Base-by-base conservation (phyloP, 2,329 filamentous ascomycete genomes). In the Microsporum ferrugineum region DNA sequence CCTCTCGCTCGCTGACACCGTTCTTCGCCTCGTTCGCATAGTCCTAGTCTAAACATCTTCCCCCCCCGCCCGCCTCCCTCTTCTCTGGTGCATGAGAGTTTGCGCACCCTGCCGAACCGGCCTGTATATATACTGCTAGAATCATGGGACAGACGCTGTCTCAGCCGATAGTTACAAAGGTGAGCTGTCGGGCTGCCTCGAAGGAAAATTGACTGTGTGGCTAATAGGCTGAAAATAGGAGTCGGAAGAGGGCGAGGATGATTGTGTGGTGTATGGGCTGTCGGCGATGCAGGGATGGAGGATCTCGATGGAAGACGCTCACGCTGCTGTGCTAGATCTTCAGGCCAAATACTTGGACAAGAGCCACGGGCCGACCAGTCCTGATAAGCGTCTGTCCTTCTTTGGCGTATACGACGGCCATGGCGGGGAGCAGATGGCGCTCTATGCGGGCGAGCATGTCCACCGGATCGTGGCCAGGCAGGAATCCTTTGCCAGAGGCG, bases 271-370 rank as follows among this genome's bases (percentile, higher is more conserved):
- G 73, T 99, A 89, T 76, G 94, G 94, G 72, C 86, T 97, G 67
- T 99, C 94, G 67, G 91, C 91, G 77, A 99, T 99, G 94, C 94
- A 99, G 78, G 94, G 94, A 80, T 99, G 94, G 94, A 88, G 94
- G 79, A 97, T 99, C 79, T 96, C 89, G 80, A 99, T 99, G 94
- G 94, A 99, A 76, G 94, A 99, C 75, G 86, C 94, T 65, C 94
- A 99, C 78, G 89, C 89, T 64, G 84, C 88, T 61, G 79, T 97
- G 59, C 88, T 99, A 73, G 89, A 97, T 76, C 84, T 97, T 67
- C 84, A 94, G 71, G 80, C 84, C 63, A 78, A 80, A 64, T 77
- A 78, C 68, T 76, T 76, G 39, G 79, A 82, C 55, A 76, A 78
- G 68, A 34, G 51, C 33, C 39, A 33, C 2, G 41, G 34, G 2